A percentile compares a stretch with the other conserved stretches of the same genome.
These are phyloP conservation scores for Elsinoe perseae DNA, from an alignment of 2,329 filamentous ascomycete species.

Conservation along the genomic window DNA sequence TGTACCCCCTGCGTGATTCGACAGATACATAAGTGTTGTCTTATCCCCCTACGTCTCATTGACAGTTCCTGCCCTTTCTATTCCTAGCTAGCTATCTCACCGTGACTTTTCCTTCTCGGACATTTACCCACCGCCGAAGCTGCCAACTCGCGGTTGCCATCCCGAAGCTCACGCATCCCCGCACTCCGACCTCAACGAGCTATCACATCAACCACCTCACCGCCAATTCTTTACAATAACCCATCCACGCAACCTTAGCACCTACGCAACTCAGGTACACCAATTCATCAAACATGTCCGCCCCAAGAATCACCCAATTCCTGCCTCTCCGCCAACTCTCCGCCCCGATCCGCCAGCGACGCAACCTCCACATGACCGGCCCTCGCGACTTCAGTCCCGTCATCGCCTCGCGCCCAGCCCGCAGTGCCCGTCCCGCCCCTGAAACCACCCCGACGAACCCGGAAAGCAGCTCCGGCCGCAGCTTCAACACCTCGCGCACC, in stretches of 20 bases:
- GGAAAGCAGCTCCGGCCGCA: conserved; percentile 34
- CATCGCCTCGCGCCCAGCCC: conserved; percentile 47
- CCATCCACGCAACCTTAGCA: not conserved
- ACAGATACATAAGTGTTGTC: conserved; percentile 2
- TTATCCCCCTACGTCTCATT: not conserved
- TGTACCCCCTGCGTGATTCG: conserved; percentile 9
- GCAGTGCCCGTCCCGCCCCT: conserved; percentile 34
- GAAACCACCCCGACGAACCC: conserved; percentile 24
- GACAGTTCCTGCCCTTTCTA: not conserved
- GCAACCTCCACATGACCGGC: conserved; percentile 54
- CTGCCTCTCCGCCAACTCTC: conserved; percentile 37
- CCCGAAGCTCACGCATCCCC: conserved; percentile 1
- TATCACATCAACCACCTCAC: not conserved
- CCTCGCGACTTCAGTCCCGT: conserved; percentile 48
- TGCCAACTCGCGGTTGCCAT: too few relatives aligned
- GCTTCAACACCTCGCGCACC: conserved; percentile 55
- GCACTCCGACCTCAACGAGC: conserved; percentile 9
- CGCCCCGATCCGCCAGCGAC: conserved; percentile 31
- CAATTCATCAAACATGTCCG: conserved; percentile 31
- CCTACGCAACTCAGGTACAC: not conserved
- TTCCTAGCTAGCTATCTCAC: not conserved
- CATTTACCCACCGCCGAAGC: not conserved
- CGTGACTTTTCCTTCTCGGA: not conserved
- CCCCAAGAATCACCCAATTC: conserved; percentile 36
- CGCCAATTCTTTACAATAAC: not conserved